Percentiles rank a stretch among this genome's conserved stretches.
Conservation (phyloP, 495 filamentous ascomycete genomes). For the Xylaria acuta region DNA sequence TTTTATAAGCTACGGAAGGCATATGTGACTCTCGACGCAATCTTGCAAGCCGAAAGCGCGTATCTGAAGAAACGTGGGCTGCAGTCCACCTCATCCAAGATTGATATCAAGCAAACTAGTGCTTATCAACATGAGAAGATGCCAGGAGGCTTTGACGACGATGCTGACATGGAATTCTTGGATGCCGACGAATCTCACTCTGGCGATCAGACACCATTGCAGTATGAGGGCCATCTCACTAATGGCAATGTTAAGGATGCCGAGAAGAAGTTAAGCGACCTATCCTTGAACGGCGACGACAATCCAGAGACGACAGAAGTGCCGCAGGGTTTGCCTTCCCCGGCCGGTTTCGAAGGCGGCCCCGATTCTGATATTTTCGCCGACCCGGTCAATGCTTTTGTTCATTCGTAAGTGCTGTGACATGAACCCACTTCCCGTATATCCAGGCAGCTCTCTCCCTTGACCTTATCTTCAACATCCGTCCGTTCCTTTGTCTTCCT, state of each 20-base stretch:
- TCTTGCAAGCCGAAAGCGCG: slow-evolving; percentile 58
- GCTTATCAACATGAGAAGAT: slow-evolving; percentile 28
- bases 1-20: slow-evolving; percentile 95
- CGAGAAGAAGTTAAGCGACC: slow-evolving; percentile 29
- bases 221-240: slow-evolving; percentile 32
- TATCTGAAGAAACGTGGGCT: slow-evolving; percentile 46
- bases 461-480: neutral
- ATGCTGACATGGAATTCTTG: slow-evolving; percentile 37
- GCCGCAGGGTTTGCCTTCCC: slow-evolving; percentile 7
- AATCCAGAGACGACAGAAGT: neutral
- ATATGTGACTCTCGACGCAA: slow-evolving; percentile 79
- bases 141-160: slow-evolving; percentile 28
- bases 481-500: neutral
- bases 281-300: slow-evolving; percentile 31
- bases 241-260: slow-evolving; percentile 19
- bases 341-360: slow-evolving; percentile 21
- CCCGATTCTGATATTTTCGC: slow-evolving; percentile 61
- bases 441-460: neutral
- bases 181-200: slow-evolving; percentile 41
- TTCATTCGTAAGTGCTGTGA: slow-evolving; percentile 57
- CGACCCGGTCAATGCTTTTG: slow-evolving; percentile 79
- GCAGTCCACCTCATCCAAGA: slow-evolving; percentile 12
- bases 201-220: slow-evolving; percentile 38
- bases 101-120: slow-evolving; percentile 13
- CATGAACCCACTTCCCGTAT: neutral